phyloP scores from a whole-genome alignment of 2,329 filamentous ascomycete species.

The Cercospora berteroae region DNA sequence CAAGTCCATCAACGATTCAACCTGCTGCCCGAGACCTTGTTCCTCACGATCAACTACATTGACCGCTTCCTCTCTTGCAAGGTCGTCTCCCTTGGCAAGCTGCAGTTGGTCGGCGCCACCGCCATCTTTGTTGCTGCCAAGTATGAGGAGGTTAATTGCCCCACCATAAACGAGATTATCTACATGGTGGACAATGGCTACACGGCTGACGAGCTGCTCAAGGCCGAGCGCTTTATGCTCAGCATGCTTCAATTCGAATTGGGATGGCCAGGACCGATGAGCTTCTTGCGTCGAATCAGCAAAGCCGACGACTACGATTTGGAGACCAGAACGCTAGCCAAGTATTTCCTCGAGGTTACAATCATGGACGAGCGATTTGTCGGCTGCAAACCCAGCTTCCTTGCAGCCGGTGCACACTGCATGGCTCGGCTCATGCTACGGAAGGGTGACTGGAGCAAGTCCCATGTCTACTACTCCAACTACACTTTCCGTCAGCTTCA shows the following conservation, averaged over 20 bases:
- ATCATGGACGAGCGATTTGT: slow-evolving; percentile 99
- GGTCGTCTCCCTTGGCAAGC: slow-evolving; percentile 88
- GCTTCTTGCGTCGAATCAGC: slow-evolving; percentile 92
- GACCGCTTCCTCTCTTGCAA: slow-evolving; percentile 95
- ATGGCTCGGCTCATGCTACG: slow-evolving; percentile 82
- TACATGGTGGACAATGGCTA: slow-evolving; percentile 98
- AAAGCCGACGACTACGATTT: slow-evolving; percentile 98
- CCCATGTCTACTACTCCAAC: slow-evolving; percentile 88
- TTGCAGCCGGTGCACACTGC: slow-evolving; percentile 89
- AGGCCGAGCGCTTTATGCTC: slow-evolving; percentile 97
- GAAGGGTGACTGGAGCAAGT: slow-evolving; percentile 82
- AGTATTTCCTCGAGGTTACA: slow-evolving; percentile 95
- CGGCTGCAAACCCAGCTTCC: slow-evolving; percentile 81
- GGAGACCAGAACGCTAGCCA: slow-evolving; percentile 90
- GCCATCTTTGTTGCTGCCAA: slow-evolving; percentile 95
- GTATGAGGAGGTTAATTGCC: slow-evolving; percentile 98
- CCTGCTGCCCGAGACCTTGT: slow-evolving; percentile 89
- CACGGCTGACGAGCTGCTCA: slow-evolving; percentile 84
- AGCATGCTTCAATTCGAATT: slow-evolving; percentile 94
- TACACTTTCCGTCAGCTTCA: slow-evolving; percentile 86
- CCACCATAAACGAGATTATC: slow-evolving; percentile 89
- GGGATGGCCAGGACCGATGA: slow-evolving; percentile 98
- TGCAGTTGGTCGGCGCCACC: slow-evolving; percentile 93
- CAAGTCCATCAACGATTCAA: slow-evolving; percentile 92
- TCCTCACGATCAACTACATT: slow-evolving; percentile 93